These are phyloP conservation scores for Phytophthora europaea DNA, from an alignment of 352 stramenopile genomes.

Conservation along the genomic window DNA sequence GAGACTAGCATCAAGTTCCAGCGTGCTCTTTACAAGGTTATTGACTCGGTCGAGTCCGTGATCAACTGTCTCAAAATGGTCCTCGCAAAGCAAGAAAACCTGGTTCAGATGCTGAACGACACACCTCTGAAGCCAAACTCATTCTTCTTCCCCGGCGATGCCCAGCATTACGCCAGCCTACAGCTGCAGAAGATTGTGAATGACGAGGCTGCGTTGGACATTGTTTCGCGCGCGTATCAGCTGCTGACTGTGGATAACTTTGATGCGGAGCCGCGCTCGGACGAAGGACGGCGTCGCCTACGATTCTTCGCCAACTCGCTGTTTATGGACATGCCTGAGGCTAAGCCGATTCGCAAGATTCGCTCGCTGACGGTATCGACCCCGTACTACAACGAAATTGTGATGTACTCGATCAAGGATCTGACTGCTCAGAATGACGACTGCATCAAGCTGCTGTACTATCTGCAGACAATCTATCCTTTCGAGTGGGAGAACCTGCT, in stretches of 20 bases:
- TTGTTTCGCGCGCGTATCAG: slow-evolving; percentile 86
- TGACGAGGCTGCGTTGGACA: slow-evolving; percentile 80
- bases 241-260: slow-evolving; percentile 89
- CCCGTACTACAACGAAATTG: slow-evolving; percentile 91
- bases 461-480: slow-evolving; percentile 92
- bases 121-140: slow-evolving; percentile 86
- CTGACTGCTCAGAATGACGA: slow-evolving; percentile 88
- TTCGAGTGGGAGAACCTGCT: slow-evolving; percentile 88
- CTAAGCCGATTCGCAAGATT: slow-evolving; percentile 87
- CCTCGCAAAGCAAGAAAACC: slow-evolving; percentile 82
- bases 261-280: slow-evolving; percentile 82
- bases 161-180: slow-evolving; percentile 80
- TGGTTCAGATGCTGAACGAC: slow-evolving; percentile 87
- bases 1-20: slow-evolving; percentile 90
- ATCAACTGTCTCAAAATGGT: slow-evolving; percentile 89
- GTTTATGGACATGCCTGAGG: slow-evolving; percentile 91
- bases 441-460: slow-evolving; percentile 97
- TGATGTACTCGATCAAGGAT: slow-evolving; percentile 91
- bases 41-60: slow-evolving; percentile 83
- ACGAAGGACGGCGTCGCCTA: slow-evolving; percentile 82
- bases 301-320: slow-evolving; percentile 90
- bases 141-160: slow-evolving; percentile 89
- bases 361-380: slow-evolving; percentile 82
- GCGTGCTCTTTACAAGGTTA: slow-evolving; percentile 84
- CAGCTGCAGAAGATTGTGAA: slow-evolving; percentile 88